Base-by-base conservation (phyloP, 2,329 filamentous ascomycete genomes). In the Mycosphaerella sp. region DNA sequence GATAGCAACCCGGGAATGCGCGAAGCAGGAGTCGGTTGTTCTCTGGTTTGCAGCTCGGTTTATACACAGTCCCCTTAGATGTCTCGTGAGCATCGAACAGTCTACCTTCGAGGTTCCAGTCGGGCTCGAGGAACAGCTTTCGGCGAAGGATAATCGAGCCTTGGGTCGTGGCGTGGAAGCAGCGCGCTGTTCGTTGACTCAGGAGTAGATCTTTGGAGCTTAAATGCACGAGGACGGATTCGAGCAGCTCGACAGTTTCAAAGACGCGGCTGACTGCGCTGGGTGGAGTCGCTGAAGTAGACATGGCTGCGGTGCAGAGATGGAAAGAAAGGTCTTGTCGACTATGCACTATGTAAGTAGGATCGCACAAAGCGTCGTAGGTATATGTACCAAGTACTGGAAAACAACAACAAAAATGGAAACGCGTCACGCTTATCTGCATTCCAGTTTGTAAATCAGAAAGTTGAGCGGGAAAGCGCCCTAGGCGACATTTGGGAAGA, bases 201-300 rank as follows among this genome's bases (percentile, higher is more conserved):
- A 69, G 59, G 21, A 70, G 63, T 9, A 70, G 57, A 36, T 68
- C 62, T 53, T 61, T 59, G 5, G 53, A 57, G 27, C 54, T 53
- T 2, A 72, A 64, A 14, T 67, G 50, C 7, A 57, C 47, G 21
- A 72, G 66, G 54, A 71, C 64, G 35, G 63, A 43, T 57, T 70
- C 68, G 47, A 71, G 64, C 50, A 72, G 65, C 55, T 72, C 70
- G 21, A 69, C 66, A 4, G 68, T 63, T 28, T 59, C 43, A 52
- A 72, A 54, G 39, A 70, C 66, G 30, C 48, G 53, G 13, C 32
- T 6, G 13, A 32, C 16, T 41, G 52, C n/a, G 21, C 16, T 21
- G 9, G 16, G 18, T 12, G 17, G 18, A 7, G 16, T 13, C 16
- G 14, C 1, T 25, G 21, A 25, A 41, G 39, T 41, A 41, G 16